A percentile compares a stretch with the other conserved stretches of the same genome.
Conservation (phyloP, 169 alveolate species). For the Babesia caballi region DNA sequence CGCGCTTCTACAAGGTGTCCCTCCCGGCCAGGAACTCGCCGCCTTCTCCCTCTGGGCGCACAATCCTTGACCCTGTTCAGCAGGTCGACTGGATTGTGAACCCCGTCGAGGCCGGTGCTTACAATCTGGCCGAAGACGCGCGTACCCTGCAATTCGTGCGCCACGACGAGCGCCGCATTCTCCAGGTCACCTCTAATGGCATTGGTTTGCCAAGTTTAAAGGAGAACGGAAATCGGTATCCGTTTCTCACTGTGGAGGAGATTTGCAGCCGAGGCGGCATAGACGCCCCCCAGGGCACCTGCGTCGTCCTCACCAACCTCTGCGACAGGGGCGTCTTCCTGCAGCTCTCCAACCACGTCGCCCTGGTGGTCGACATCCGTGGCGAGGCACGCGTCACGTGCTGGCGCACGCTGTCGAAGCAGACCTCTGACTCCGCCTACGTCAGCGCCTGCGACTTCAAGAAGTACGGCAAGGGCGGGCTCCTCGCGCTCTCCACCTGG, state of each 20-base stretch:
- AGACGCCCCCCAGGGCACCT: background rate
- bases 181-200: conserved; percentile 41
- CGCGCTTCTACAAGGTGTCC: conserved; percentile 30
- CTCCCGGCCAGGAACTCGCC: background rate
- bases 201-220: background rate
- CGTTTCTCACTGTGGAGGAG: background rate
- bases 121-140: background rate
- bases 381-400: background rate
- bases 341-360: conserved; percentile 25
- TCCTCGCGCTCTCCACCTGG: conserved; percentile 47
- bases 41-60: background rate
- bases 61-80: background rate
- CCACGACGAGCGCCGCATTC: background rate
- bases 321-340: conserved; percentile 21
- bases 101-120: background rate
- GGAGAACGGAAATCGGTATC: background rate
- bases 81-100: conserved; percentile 3
- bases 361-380: conserved; percentile 2
- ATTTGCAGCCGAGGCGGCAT: background rate
- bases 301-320: background rate
- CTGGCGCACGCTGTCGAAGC: background rate
- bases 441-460: conserved; percentile 13
- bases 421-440: conserved; percentile 32
- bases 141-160: conserved; percentile 22
- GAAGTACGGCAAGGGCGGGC: background rate